These are phyloP conservation scores for Stachybotrys echinatus DNA, from an alignment of 2,329 filamentous ascomycete genomes.

Conservation along the genomic window DNA sequence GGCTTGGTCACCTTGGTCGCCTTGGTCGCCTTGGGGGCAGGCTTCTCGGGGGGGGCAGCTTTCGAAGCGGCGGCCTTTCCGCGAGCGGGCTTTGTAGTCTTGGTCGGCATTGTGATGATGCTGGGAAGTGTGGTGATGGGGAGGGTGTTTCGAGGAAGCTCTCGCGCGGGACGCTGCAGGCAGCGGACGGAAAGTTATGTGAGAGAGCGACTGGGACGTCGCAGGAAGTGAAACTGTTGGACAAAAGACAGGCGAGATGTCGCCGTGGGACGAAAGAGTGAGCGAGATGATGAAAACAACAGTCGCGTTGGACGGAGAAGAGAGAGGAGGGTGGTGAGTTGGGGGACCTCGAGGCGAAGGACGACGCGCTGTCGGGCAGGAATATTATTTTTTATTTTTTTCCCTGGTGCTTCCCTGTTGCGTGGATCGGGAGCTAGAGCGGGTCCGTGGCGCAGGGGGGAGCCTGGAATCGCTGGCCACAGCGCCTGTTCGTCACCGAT, in stretches of 20 bases:
- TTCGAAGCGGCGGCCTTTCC: slow-evolving; percentile 17
- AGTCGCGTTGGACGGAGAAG: not conserved
- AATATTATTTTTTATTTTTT: not conserved
- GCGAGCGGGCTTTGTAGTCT: slow-evolving; percentile 17
- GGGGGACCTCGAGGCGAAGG: not conserved
- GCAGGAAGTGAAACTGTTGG: too few species aligned
- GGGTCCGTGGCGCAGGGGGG: not conserved
- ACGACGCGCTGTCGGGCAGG: not conserved
- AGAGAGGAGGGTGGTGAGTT: not conserved
- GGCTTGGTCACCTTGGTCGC: slow-evolving; percentile 19
- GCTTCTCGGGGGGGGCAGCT: slow-evolving; percentile 19
- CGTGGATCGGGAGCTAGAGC: not conserved
- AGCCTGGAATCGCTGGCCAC: not conserved
- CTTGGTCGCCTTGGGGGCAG: slow-evolving; percentile 18
- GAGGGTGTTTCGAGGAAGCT: slow-evolving; percentile 2
- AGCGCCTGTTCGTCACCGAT: not conserved
- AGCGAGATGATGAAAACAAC: not conserved
- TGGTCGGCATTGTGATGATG: slow-evolving; percentile 11
- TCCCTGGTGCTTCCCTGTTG: not conserved
- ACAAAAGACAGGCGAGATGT: too few species aligned
- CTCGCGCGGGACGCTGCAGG: not conserved
- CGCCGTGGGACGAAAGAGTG: not conserved
- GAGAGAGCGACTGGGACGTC: not conserved
- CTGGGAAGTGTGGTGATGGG: slow-evolving; percentile 11
- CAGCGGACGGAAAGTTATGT: not conserved